A percentile compares a stretch with the other conserved stretches of the same genome.
Conservation (phyloP, 768 basidiomycete genomes). For the Amanita thiersii region DNA sequence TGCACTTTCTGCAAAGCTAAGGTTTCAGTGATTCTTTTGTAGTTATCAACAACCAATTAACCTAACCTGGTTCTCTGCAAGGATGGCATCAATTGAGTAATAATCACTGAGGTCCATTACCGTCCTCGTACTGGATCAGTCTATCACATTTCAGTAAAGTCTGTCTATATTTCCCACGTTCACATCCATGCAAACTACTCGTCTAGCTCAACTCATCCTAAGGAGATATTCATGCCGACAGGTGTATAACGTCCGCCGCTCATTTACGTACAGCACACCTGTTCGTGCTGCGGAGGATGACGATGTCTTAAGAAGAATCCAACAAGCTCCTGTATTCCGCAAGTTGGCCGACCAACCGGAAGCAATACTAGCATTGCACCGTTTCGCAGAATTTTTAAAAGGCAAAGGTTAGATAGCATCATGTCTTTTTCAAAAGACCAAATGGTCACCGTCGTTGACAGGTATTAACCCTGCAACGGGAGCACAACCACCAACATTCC, state of each 20-base stretch:
- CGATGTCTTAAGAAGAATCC: slow-evolving; percentile 15
- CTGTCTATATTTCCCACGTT: no score
- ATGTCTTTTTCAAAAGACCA: not conserved
- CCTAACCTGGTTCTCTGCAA: slow-evolving; percentile 82
- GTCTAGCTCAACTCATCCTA: no score
- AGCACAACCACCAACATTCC: slow-evolving; percentile 36
- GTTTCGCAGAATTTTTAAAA: slow-evolving; percentile 36
- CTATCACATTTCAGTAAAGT: no score
- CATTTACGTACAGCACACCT: not conserved
- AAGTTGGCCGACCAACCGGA: slow-evolving; percentile 43
- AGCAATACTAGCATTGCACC: slow-evolving; percentile 38
- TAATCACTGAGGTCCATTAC: slow-evolving; percentile 79
- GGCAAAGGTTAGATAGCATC: slow-evolving; percentile 31
- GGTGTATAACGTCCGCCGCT: no score
- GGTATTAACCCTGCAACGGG: slow-evolving; percentile 41
- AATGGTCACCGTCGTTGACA: slow-evolving; percentile 17
- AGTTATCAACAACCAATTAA: not conserved
- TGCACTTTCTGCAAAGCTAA: slow-evolving; percentile 65
- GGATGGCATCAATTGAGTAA: slow-evolving; percentile 84
- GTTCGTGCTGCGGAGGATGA: not conserved
- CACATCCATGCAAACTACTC: no score
- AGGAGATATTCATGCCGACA: no score
- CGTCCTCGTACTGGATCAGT: no score
- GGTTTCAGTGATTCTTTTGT: not conserved
- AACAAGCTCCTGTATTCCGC: slow-evolving; percentile 34